Conservation (phyloP, 169 alveolate genomes). For the Plasmodium adleri region DNA sequence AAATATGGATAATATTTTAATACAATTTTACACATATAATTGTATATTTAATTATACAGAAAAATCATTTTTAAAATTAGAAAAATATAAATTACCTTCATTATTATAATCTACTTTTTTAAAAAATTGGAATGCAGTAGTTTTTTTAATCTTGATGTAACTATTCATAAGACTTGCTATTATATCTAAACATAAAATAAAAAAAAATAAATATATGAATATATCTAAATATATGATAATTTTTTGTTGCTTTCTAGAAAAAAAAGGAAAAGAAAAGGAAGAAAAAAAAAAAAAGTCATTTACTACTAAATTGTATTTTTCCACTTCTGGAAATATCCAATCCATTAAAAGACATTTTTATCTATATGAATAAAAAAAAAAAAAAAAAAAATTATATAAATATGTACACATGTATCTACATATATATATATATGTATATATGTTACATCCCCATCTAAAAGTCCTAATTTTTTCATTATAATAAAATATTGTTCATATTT, state of each 20-base stretch:
- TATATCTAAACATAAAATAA: constrained; percentile 17
- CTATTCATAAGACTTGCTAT: constrained; percentile 58
- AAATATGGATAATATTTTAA: not conserved
- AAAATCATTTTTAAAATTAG: not conserved
- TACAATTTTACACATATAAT: too few relatives aligned
- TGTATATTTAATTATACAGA: not conserved
- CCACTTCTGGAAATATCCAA: constrained; percentile 42
- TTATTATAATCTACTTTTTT: constrained; percentile 53
- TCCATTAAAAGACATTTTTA: constrained; percentile 53
- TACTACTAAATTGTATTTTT: constrained; percentile 49
- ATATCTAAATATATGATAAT: not conserved
- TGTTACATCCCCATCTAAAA: constrained; percentile 49
- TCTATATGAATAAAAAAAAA: constrained; percentile 3
- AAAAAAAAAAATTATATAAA: too few relatives aligned
- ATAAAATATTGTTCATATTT: constrained; percentile 50
- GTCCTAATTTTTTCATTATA: constrained; percentile 57
- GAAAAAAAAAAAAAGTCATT: not conserved
- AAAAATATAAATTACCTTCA: constrained; percentile 29
- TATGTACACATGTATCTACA: too few relatives aligned
- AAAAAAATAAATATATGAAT: not conserved
- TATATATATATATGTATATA: not conserved
- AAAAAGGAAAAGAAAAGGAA: not conserved
- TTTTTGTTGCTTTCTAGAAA: not conserved
- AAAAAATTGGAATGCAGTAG: constrained; percentile 25
- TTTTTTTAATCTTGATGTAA: constrained; percentile 52